A percentile compares a stretch with the other conserved stretches of the same genome.
Evolutionary conservation across 1,284 basidiomycete genomes (phyloP).

Genomic region (Cryptococcus sp.): DNA sequence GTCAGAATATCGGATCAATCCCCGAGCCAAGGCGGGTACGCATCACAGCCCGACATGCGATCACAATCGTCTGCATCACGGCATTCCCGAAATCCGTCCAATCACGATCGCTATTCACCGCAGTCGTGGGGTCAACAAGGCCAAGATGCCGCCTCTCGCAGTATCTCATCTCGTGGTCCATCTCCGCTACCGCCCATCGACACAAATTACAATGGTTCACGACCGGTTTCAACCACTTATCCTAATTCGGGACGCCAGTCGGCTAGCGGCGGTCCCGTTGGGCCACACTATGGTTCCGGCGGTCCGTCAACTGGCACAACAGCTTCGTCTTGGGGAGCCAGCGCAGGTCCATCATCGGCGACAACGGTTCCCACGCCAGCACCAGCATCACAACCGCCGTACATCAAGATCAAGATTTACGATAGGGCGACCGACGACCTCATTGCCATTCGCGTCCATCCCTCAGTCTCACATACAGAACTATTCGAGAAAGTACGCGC

Average conservation of each 20-base stretch:
- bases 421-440: constrained; percentile 88
- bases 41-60: constrained; percentile 11
- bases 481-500: constrained; percentile 88
- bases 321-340: constrained; percentile 29
- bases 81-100: constrained; percentile 23
- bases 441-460: constrained; percentile 96
- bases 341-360: constrained; percentile 15
- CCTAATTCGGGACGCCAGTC: constrained; percentile 11
- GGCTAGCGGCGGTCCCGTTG: not conserved
- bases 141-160: constrained; percentile 13
- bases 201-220: constrained; percentile 13
- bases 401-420: constrained; percentile 98
- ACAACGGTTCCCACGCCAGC: constrained; percentile 9
- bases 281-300: constrained; percentile 14
- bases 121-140: constrained; percentile 10
- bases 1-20: constrained; percentile 22
- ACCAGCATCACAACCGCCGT: constrained; percentile 66
- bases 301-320: constrained; percentile 22
- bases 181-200: constrained; percentile 37
- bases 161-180: constrained; percentile 23
- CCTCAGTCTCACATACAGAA: constrained; percentile 79
- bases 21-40: not conserved
- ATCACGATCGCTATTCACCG: constrained; percentile 26
- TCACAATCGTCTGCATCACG: constrained; percentile 23
- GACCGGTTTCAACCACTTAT: constrained; percentile 20